Evolutionary conservation across 352 stramenopile genomes (phyloP).

Genomic region (Phytopythium chamaehyphon): DNA sequence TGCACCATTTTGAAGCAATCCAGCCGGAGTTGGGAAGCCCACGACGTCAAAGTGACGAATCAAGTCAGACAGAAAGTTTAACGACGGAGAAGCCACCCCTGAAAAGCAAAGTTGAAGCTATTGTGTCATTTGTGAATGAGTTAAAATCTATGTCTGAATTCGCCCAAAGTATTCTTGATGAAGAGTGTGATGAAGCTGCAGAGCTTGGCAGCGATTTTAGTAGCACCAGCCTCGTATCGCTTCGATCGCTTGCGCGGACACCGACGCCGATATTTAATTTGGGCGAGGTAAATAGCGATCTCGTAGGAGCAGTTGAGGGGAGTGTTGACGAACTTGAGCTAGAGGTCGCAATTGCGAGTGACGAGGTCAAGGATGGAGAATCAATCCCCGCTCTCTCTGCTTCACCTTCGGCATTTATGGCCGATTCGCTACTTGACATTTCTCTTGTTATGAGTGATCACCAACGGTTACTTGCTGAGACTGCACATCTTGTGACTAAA

Average conservation of each 20-base stretch:
- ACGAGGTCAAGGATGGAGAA: not conserved
- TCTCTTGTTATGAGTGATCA: conserved; percentile 78
- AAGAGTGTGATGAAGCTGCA: conserved; percentile 25
- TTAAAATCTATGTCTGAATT: conserved; percentile 52
- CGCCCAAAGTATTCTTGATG: conserved; percentile 51
- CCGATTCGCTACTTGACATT: conserved; percentile 63
- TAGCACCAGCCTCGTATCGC: conserved; percentile 25
- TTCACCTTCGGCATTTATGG: conserved; percentile 25
- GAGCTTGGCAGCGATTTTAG: conserved; percentile 41
- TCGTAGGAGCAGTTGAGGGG: conserved; percentile 1
- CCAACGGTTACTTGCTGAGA: conserved; percentile 53
- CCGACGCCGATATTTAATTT: conserved; percentile 15
- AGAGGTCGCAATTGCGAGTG: not conserved
- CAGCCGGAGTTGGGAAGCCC: conserved; percentile 28
- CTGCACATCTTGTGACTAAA: conserved; percentile 42
- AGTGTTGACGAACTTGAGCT: conserved; percentile 14
- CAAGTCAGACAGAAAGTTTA: not conserved
- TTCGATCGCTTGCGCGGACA: conserved; percentile 25
- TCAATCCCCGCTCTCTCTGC: not conserved
- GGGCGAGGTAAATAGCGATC: not conserved
- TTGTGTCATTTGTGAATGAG: conserved; percentile 58
- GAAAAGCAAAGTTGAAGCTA: conserved; percentile 25
- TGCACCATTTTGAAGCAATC: conserved; percentile 31
- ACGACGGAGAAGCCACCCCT: conserved; percentile 13
- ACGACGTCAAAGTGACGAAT: conserved; percentile 3